Conservation (phyloP, 2,329 filamentous ascomycete genomes). For the Sarocladium kiliense region DNA sequence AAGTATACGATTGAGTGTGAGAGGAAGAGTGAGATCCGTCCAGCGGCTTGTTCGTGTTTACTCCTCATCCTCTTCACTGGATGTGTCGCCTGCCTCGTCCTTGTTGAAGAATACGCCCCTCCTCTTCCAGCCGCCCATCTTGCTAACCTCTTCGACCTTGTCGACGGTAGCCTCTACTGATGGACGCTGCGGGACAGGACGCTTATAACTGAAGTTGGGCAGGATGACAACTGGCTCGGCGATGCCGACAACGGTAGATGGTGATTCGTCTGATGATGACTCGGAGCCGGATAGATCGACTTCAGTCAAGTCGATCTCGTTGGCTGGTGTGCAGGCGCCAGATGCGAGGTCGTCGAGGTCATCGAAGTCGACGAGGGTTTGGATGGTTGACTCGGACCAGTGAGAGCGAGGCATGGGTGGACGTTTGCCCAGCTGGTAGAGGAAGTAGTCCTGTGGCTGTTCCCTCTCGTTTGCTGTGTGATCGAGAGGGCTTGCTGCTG, state of each 20-base stretch:
- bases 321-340: slow-evolving; percentile 6
- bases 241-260: slow-evolving; percentile 15
- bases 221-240: slow-evolving; percentile 18
- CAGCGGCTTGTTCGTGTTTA: not conserved
- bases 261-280: slow-evolving; percentile 17
- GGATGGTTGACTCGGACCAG: slow-evolving; percentile 39
- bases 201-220: slow-evolving; percentile 31
- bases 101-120: slow-evolving; percentile 35
- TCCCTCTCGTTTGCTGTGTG: slow-evolving; percentile 17
- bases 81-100: slow-evolving; percentile 19
- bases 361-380: slow-evolving; percentile 21
- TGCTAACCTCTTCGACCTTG: slow-evolving; percentile 35
- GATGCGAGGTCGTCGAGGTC: slow-evolving; percentile 15
- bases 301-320: slow-evolving; percentile 10
- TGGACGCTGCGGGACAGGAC: slow-evolving; percentile 23
- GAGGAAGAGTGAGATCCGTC: not conserved
- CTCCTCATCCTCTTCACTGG: not conserved
- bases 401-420: slow-evolving; percentile 29
- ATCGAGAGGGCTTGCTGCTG: slow-evolving; percentile 21
- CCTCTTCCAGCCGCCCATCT: slow-evolving; percentile 39
- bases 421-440: slow-evolving; percentile 21
- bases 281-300: slow-evolving; percentile 13
- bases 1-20: not conserved
- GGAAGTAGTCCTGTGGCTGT: slow-evolving; percentile 29
- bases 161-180: slow-evolving; percentile 29